Conservation (phyloP, 768 basidiomycete genomes). For the Nevesoporus exiguus region DNA sequence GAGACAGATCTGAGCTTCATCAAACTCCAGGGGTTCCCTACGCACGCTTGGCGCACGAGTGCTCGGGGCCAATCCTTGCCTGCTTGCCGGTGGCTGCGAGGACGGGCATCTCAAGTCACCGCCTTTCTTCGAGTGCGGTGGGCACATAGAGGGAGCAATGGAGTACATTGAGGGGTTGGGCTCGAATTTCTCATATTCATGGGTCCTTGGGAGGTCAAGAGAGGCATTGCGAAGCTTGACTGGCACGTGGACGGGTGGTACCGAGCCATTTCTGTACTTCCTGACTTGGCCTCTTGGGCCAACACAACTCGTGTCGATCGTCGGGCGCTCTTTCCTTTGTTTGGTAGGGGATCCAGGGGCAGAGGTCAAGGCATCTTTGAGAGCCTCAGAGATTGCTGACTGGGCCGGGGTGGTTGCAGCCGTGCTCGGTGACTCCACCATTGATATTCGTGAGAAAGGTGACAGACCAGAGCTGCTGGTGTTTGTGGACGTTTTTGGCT, state of each 20-base stretch:
- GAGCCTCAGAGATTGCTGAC: conserved; percentile 20
- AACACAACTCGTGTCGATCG: conserved; percentile 32
- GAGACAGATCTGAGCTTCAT: conserved; percentile 30
- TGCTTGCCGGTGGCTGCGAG: conserved; percentile 26
- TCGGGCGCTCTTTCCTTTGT: conserved; percentile 30
- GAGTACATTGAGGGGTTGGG: conserved; percentile 30
- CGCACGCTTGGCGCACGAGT: conserved; percentile 28
- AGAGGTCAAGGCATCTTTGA: conserved; percentile 10
- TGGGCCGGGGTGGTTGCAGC: conserved; percentile 27
- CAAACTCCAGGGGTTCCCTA: conserved; percentile 28
- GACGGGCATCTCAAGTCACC: conserved; percentile 22
- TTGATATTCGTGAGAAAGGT: conserved; percentile 29
- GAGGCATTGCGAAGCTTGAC: conserved; percentile 30
- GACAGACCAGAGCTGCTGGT: conserved; percentile 25
- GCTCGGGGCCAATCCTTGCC: conserved; percentile 22
- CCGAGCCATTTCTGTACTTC: conserved; percentile 31
- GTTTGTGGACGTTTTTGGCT: conserved; percentile 24
- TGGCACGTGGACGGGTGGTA: conserved; percentile 30
- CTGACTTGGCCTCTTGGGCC: conserved; percentile 30
- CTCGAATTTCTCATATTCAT: conserved; percentile 25
- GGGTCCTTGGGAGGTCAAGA: conserved; percentile 28
- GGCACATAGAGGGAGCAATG: conserved; percentile 28
- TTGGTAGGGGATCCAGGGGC: conserved; percentile 16
- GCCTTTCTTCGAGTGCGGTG: conserved; percentile 20
- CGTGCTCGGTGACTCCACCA: conserved; percentile 26